Evolutionary conservation across 768 basidiomycete genomes (phyloP).

Genomic region (Cubamyces lactineus): DNA sequence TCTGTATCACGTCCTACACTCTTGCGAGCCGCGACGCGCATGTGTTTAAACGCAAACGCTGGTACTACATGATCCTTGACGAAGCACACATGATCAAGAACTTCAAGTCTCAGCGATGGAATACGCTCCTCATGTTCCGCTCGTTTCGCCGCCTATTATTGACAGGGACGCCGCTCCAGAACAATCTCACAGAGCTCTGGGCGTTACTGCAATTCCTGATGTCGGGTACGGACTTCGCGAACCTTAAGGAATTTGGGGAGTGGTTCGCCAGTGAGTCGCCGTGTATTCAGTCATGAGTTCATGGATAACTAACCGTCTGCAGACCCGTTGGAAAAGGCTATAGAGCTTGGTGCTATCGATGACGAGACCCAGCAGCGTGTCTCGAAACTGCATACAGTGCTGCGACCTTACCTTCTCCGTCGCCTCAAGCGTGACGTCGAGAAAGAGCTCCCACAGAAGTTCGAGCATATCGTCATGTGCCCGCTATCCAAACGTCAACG

Average conservation of each 20-base stretch:
- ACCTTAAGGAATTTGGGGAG: constrained; percentile 89
- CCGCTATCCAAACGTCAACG: constrained; percentile 89
- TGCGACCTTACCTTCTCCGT: constrained; percentile 95
- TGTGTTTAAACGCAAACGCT: constrained; percentile 88
- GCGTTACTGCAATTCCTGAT: constrained; percentile 93
- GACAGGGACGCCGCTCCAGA: constrained; percentile 96
- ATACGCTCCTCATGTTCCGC: constrained; percentile 85
- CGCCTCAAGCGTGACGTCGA: constrained; percentile 99
- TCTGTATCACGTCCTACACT: constrained; percentile 93
- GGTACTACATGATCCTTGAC: constrained; percentile 97
- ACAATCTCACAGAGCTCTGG: constrained; percentile 96
- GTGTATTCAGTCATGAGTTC: neutral
- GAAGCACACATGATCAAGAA: constrained; percentile 99
- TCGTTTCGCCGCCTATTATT: constrained; percentile 85
- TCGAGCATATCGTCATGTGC: constrained; percentile 87
- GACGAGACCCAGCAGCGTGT: constrained; percentile 86
- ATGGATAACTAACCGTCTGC: constrained; percentile 15
- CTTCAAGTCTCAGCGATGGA: constrained; percentile 93
- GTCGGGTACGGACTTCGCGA: constrained; percentile 86
- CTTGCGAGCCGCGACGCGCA: constrained; percentile 90
- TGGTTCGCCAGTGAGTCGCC: constrained; percentile 89
- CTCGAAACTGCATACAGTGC: constrained; percentile 86
- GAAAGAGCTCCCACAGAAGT: constrained; percentile 92
- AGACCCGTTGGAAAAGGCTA: constrained; percentile 94
- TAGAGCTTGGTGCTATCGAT: constrained; percentile 83